Evolutionary conservation across 306 rosid species (phyloP).

Genomic region (Dalbergia oliveri): DNA sequence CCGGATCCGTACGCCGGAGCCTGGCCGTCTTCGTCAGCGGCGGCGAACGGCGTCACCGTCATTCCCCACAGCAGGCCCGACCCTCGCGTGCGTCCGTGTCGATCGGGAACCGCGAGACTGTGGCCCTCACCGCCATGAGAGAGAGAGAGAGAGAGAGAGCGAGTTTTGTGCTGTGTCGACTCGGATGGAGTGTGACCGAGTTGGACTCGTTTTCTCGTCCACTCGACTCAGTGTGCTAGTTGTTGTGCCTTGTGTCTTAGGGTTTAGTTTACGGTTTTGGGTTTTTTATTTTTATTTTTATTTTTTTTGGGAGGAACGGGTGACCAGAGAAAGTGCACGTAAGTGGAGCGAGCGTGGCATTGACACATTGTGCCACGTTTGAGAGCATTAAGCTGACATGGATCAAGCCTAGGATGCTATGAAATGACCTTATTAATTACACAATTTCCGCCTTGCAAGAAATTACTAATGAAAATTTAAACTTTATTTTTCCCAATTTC

Average conservation of each 20-base stretch:
- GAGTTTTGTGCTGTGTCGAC: not conserved
- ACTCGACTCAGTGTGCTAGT: not conserved
- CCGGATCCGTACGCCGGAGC: constrained; percentile 80
- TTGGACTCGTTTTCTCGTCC: not conserved
- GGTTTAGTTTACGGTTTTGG: not conserved
- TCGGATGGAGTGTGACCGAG: not conserved
- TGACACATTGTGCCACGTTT: constrained; percentile 38
- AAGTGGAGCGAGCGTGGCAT: constrained; percentile 13
- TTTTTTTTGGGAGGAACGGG: constrained; percentile 7
- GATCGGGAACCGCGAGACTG: constrained; percentile 82
- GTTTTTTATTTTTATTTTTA: not conserved
- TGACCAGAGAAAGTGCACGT: constrained; percentile 38
- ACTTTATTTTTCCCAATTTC: no score
- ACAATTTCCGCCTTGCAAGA: no score
- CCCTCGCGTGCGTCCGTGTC: constrained; percentile 83
- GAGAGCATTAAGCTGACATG: not conserved
- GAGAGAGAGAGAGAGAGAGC: constrained; percentile 16
- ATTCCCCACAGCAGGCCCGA: constrained; percentile 96
- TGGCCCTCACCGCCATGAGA: constrained; percentile 85
- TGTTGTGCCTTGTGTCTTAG: no score
- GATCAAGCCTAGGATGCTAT: not conserved
- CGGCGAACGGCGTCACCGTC: constrained; percentile 80
- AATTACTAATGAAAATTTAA: no score
- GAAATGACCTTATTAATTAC: no score
- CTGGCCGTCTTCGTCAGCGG: constrained; percentile 69